Base-by-base conservation (phyloP, 257 asterid genomes). In the Verbascum thapsus region DNA sequence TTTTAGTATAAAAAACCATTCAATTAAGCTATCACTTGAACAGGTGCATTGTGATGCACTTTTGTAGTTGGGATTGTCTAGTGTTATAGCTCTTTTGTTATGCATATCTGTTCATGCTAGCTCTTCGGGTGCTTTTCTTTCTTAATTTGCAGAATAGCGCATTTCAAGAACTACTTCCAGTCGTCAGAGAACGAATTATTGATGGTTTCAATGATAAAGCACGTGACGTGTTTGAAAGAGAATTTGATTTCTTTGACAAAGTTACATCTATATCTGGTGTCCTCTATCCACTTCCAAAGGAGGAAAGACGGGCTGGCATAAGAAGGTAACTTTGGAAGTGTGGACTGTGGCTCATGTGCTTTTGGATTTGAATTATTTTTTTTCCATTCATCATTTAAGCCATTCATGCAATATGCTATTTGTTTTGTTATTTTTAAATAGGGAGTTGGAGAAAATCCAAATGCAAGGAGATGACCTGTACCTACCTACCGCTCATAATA, bases 201-300 rank as follows among this genome's bases (percentile, higher is more conserved):
- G 90, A 90, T 65, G 83, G 95, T 68, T 94, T 94, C 80, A 80
- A 49, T 76, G 76, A 83, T 12, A 81, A 80, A 72, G 99, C 99
- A 62, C 87, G 72, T 55, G 95, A 75, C 40, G 30, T 90, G 58
- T 94, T 94, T 61, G 78, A 74, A 50, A 82, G 97, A 76, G 97
- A 94, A 79, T 94, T 94, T 77, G 90, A 84, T 80, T 94, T 94
- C 90, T 94, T 94, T 72, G 99, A 94, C 85, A 81, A 94, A 76
- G 99, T 94, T 72, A 94, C 99, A 35, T 87, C 96, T 71, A 94
- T 94, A 74, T 94, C 99, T 61, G 99, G 99, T 23, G 95, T 84
- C 65, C 94, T 94, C 69, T 94, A 56, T 80, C 95, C 89, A 44
- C 74, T 90, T 70, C 99, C 97, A 7, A 94, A 94, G 81, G 99